Percentiles rank a stretch among this genome's conserved stretches.
These are phyloP conservation scores for Collybiopsis luxurians DNA, from an alignment of 768 basidiomycete genomes.

Conservation along the genomic window DNA sequence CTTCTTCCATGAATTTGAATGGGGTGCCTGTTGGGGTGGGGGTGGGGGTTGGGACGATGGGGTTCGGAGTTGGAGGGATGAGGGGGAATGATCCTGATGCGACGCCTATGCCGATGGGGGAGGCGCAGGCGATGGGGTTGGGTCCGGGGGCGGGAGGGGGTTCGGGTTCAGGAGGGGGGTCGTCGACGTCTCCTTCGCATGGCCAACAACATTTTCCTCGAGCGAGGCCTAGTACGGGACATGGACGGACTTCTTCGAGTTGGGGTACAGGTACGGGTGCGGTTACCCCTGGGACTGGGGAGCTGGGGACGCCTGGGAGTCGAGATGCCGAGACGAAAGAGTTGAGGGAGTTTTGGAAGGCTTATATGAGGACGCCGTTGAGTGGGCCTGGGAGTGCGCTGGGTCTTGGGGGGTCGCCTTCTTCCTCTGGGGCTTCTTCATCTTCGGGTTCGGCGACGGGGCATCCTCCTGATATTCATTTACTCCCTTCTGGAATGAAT, in stretches of 20 bases:
- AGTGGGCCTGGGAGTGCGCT: constrained; percentile 28
- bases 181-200: not conserved
- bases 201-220: not conserved
- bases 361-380: constrained; percentile 69
- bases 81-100: constrained; percentile 36
- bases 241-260: not conserved
- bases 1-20: too few species aligned
- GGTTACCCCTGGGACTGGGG: constrained; percentile 19
- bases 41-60: not conserved
- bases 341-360: constrained; percentile 70
- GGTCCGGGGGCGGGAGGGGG: too few species aligned
- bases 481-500: not conserved
- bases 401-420: constrained; percentile 20
- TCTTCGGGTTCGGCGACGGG: not conserved
- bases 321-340: constrained; percentile 44
- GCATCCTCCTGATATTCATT: not conserved
- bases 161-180: not conserved
- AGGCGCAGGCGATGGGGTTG: constrained; percentile 12
- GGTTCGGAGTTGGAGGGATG: not conserved
- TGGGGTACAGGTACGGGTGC: not conserved
- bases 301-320: not conserved
- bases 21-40: not conserved
- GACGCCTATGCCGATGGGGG: constrained; percentile 43
- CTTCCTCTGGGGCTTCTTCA: constrained; percentile 21
- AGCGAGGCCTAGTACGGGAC: constrained; percentile 3